Base-by-base conservation (phyloP, 202 grass and related monocot genomes). In the Zoysia matrella region DNA sequence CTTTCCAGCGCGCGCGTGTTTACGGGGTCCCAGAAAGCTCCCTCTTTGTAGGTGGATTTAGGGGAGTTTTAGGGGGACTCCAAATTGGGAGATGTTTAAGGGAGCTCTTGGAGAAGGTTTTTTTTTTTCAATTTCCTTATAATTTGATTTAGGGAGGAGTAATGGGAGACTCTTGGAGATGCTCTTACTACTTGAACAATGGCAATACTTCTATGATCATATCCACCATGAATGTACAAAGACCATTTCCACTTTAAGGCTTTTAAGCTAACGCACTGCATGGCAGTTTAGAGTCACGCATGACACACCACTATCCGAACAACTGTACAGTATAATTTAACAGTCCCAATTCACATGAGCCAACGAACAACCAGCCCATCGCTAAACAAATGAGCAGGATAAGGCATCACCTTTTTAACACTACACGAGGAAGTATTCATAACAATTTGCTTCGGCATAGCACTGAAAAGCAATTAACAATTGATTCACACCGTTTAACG, bases 191-290 rank as follows among this genome's bases (percentile, higher is more conserved):
- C 36, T 46, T 65, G 11, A 49, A 69, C 16, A 62, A 52, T 69
- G 49, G 71, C n/a, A 83, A 82, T 50, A 41, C 40, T 67, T 53
- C 16, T 60, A 75, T 61, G 70, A 69, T 64, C 65, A 46, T 53
- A 47, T 42, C 36, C 70, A 47, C 65, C 79, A 80, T 71, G 39
- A 43, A 71, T 47, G 72, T 66, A 65, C 80, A 90, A 75, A 79
- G 2, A 79, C 8, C 22, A 54, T 11, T 69, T 44, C 49, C 48
- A 39, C 75, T 79, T 79, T 73, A 18, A 69, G 22, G 51, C 63
- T 60, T 80, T 60, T 80, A 80, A 63, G 68, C 52, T 73, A 85
- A 60, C 7, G 6, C 39, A 52, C 18, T 42, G 45, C 60, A 52
- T 53, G 75, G 43, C 53, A 30, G 70, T 71, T 71, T 49, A 80